phyloP scores from a whole-genome alignment of 2,329 filamentous ascomycete genomes.

The Chaetomiaceae sp. region DNA sequence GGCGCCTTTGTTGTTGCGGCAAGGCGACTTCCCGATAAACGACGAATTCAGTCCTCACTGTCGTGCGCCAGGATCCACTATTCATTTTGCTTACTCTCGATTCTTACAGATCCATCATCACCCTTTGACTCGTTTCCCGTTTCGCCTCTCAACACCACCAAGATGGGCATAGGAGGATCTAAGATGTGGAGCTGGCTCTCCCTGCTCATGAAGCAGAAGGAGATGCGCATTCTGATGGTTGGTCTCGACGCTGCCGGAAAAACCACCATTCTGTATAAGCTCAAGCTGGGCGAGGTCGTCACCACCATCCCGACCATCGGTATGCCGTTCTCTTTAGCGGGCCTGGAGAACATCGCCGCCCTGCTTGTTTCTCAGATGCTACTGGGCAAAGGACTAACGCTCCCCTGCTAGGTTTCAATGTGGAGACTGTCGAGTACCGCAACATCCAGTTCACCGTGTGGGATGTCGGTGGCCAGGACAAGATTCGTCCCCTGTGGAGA shows the following conservation, averaged over 20 bases:
- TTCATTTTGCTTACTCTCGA: conserved; percentile 21
- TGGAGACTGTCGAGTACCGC: conserved; percentile 99
- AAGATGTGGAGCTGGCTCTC: conserved; percentile 42
- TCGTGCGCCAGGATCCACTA: background rate
- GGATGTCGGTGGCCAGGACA: conserved; percentile 99
- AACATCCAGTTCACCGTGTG: conserved; percentile 99
- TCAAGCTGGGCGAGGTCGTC: conserved; percentile 98
- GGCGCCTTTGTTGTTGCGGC: conserved; percentile 11
- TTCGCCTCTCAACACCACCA: conserved; percentile 44
- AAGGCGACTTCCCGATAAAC: conserved; percentile 4
- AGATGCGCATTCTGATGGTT: conserved; percentile 99
- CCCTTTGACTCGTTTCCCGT: conserved; percentile 9
- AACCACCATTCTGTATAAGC: conserved; percentile 99
- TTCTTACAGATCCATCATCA: conserved; percentile 17
- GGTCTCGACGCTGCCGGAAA: conserved; percentile 99
- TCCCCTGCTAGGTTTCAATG: conserved; percentile 76
- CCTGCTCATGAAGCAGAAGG: conserved; percentile 65
- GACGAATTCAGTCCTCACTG: background rate
- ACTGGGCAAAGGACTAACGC: conserved; percentile 24
- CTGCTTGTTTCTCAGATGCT: background rate
- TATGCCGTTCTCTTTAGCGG: conserved; percentile 42
- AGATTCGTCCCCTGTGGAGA: conserved; percentile 98
- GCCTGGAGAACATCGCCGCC: background rate
- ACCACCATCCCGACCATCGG: conserved; percentile 98
- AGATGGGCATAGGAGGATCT: conserved; percentile 97